Conservation (phyloP, 1,284 basidiomycete species). For the Fistulinella cinereoalba region DNA sequence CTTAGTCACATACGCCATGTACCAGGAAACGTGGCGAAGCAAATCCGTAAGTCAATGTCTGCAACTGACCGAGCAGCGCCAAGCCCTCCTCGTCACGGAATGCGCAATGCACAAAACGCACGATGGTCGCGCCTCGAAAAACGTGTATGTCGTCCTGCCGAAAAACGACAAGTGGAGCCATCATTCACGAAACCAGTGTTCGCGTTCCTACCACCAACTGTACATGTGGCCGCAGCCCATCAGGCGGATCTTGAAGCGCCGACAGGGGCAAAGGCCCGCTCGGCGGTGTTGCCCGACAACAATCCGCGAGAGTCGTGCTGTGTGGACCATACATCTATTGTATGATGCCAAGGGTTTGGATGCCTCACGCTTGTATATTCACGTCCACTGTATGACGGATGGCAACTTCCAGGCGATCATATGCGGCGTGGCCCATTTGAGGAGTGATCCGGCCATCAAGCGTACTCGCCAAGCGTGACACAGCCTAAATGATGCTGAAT, state of each 20-base stretch:
- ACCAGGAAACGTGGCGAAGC: background rate
- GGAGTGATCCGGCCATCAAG: constrained; percentile 6
- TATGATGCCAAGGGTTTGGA: constrained; percentile 7
- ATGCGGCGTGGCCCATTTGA: constrained; percentile 1
- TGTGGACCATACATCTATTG: background rate
- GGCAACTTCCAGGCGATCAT: constrained; percentile 16
- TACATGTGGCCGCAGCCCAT: constrained; percentile 7
- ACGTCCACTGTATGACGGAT: constrained; percentile 3
- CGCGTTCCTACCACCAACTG: background rate
- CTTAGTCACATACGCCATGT: background rate
- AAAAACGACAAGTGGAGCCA: background rate
- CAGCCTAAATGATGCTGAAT: constrained; percentile 16
- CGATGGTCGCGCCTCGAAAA: constrained; percentile 1
- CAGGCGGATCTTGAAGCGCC: constrained; percentile 17
- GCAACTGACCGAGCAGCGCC: background rate
- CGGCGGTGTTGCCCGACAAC: constrained; percentile 4
- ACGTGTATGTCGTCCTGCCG: constrained; percentile 9
- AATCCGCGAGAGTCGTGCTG: too few species aligned
- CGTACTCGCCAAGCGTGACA: constrained; percentile 8
- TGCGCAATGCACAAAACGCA: constrained; percentile 5
- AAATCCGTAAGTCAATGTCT: background rate
- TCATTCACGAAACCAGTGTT: constrained; percentile 9
- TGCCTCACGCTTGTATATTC: constrained; percentile 1
- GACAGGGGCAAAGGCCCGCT: background rate
- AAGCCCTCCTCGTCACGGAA: constrained; percentile 1